Evolutionary conservation across 2,329 filamentous ascomycete species (phyloP), one percentile per base, ranked within the genome.

Genomic region (Purpureocillium lavendulum): DNA sequence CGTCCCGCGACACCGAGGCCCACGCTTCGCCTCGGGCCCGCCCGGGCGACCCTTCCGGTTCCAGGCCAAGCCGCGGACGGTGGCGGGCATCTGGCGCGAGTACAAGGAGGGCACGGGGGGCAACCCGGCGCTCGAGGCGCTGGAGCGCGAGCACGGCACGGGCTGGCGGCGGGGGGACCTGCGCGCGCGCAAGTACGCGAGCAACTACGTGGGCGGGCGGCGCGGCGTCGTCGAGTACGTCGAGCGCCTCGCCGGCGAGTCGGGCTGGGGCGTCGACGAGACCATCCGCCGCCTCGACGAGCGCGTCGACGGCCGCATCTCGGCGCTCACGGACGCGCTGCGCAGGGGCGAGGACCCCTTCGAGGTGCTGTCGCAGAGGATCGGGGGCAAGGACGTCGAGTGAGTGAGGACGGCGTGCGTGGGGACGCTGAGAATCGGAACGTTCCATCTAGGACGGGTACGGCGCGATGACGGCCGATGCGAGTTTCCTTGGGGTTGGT

Each of bases 121-220:
- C 2, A 53, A 54, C 16, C 46, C 39, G 0, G 18, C 52, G 0
- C 50, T 56, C 3, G 49, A 49, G 15, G 24, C 29, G 4, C 48
- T 56, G 0, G 53, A 56, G 30, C 17, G 31, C 2, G 24, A 30
- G 6, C 48, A 50, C 28, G 51, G 46, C 4, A 53, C 50, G 0
- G 35, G 36, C 0, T 56, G 54, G 54, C 43, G 54, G 1, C 29
- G 40, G 10, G 54, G 54, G 0, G 38, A 31, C 0, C 11, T 45
- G 1, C 40, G 40, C 12, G 50, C 53, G 12, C 31, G 46, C 1
- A 57, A 54, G 33, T 56, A 54, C 15, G 50, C 42, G 7, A 51
- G 51, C 6, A 57, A 56, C 4, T 56, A 53, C 5, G 46, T 57
- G 1, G 44, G 47, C 1, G 45, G 48, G n/a, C 32, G 54, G 4